Base-by-base conservation (phyloP, 345 rosid genomes). In the Acer campestre region DNA sequence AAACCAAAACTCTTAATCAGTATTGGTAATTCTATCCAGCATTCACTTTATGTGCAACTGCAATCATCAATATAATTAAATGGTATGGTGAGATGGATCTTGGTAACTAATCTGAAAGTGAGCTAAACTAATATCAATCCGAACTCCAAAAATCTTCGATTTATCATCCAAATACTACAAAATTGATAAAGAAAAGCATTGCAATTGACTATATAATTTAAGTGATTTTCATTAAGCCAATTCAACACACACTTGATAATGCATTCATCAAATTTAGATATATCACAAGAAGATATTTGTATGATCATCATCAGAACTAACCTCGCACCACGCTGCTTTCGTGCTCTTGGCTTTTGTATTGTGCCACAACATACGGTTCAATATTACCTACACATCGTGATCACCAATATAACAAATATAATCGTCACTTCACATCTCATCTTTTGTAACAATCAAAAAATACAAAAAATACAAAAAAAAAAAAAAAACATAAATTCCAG, bases 291-390 rank as follows among this genome's bases (percentile, higher is more conserved):
- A 9, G 16, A 53, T 31, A 53, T 12, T 51, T 25, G 53, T 29
- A 29, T 29, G 74, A 29, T 29, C 67, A 42, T 44, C 23, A 42
- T 42, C 46, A 44, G 12, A 66, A 48, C 68, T 69, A 74, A 95
- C 98, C 94, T 90, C 81, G 80, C 63, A 89, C 94, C 44, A 90
- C 91, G 48, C 87, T 80, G 86, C 93, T 91, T 79, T 85, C 85
- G 48, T 84, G 90, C 84, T 88, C 90, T 84, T 93, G 96, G 29
- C 81, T 85, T 84, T 85, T 93, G 92, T 90, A 95, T 29, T 89
- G 80, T 42, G 92, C 76, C 80, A 87, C 35, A 73, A 93, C 98
- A 72, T 92, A 95, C 4, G 97, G 93, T 79, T 95, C 99, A 70
- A 88, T 76, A 23, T 85, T 74, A 77, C 95, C 97, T 93, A 38